phyloP scores from a whole-genome alignment of 805 yeast species.

The Yarrowia deformans region DNA sequence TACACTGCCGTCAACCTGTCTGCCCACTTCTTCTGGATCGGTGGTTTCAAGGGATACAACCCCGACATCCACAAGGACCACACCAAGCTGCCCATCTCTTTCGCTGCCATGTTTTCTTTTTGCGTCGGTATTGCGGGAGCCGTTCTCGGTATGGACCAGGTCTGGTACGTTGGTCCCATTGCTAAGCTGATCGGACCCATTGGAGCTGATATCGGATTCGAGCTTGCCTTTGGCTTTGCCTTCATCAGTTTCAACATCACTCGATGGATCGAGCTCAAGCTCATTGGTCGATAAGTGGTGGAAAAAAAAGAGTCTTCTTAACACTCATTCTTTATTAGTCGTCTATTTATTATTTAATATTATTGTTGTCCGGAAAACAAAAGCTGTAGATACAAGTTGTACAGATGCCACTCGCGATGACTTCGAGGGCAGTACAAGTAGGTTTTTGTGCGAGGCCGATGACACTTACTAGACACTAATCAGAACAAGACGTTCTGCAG shows the following conservation, averaged over 20 bases:
- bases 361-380: conserved; percentile 3
- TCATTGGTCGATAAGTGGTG: conserved; percentile 53
- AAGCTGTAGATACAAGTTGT: neutral
- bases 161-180: conserved; percentile 80
- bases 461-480: too few species aligned
- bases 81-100: conserved; percentile 71
- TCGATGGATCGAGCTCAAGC: conserved; percentile 73
- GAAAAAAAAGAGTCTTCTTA: conserved; percentile 30
- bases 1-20: conserved; percentile 77
- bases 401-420: too few species aligned
- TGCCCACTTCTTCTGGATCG: conserved; percentile 83
- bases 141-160: conserved; percentile 85
- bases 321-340: conserved; percentile 19
- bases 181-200: conserved; percentile 63
- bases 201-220: conserved; percentile 91
- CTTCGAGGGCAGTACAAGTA: too few species aligned
- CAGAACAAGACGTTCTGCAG: too few species aligned
- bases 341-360: conserved; percentile 25
- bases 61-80: conserved; percentile 66
- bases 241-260: conserved; percentile 64
- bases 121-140: conserved; percentile 86
- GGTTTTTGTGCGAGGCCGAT: too few species aligned
- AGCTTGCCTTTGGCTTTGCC: conserved; percentile 72
- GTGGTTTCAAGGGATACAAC: conserved; percentile 67
- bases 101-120: conserved; percentile 79